Percentiles rank a stretch among this genome's conserved stretches.
These are phyloP conservation scores for Leccinum subtestaceum DNA, from an alignment of 768 basidiomycete genomes.

Conservation along the genomic window DNA sequence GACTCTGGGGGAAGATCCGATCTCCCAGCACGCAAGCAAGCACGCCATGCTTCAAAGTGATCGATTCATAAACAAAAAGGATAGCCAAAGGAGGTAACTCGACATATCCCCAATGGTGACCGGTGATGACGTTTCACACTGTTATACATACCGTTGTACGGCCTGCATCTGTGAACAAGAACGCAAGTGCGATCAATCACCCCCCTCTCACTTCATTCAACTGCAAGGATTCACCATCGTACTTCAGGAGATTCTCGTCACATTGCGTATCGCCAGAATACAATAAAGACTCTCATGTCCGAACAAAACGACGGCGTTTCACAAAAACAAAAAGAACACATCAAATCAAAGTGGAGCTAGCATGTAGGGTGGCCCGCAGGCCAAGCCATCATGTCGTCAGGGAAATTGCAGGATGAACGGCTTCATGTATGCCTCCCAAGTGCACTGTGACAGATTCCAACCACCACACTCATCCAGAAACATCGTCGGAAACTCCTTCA, in stretches of 20 bases:
- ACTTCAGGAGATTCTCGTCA: slow-evolving; percentile 2
- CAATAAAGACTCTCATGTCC: slow-evolving; percentile 5
- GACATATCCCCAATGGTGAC: slow-evolving; percentile 4
- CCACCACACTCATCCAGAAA: slow-evolving; percentile 48
- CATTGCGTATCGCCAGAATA: background rate
- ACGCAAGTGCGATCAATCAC: slow-evolving; percentile 10
- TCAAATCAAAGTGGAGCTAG: slow-evolving; percentile 4
- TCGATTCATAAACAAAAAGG: background rate
- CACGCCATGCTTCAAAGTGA: background rate
- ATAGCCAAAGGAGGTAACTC: slow-evolving; percentile 1
- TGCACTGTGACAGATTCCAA: slow-evolving; percentile 45
- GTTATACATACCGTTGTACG: background rate
- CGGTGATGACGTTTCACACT: background rate
- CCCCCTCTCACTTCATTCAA: slow-evolving; percentile 3
- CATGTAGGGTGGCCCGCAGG: background rate
- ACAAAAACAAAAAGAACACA: slow-evolving; percentile 4
- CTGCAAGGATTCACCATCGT: background rate
- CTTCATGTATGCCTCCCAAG: slow-evolving; percentile 62
- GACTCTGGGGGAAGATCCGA: background rate
- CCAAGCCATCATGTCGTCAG: slow-evolving; percentile 30
- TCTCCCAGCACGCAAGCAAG: background rate
- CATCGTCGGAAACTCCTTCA: slow-evolving; percentile 30
- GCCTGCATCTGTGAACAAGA: background rate
- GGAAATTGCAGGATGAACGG: slow-evolving; percentile 62
- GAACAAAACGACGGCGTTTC: slow-evolving; percentile 20